Conservation (phyloP, 2,329 filamentous ascomycete genomes). For the Ceratocystis diversiconidia region DNA sequence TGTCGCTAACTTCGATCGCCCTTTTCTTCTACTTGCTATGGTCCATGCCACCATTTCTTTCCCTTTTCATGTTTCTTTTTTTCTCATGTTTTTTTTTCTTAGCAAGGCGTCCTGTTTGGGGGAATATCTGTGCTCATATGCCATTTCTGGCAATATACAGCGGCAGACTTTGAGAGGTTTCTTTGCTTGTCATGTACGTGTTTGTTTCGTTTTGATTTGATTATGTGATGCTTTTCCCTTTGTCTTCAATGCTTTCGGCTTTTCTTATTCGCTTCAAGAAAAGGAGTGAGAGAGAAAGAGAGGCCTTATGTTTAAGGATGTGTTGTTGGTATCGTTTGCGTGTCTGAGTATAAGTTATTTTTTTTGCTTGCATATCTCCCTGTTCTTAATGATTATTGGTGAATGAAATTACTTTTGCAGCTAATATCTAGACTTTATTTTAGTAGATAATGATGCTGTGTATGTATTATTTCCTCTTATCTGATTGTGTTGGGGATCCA, state of each 20-base stretch:
- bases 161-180: neutral
- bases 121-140: neutral
- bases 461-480: too few relatives aligned
- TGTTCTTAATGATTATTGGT: neutral
- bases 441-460: too few relatives aligned
- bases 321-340: neutral
- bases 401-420: neutral
- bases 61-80: slow-evolving; percentile 16
- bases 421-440: too few relatives aligned
- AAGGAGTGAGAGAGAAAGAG: neutral
- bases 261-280: too few relatives aligned
- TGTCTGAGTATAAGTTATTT: neutral
- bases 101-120: neutral
- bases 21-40: neutral
- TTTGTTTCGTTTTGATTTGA: neutral
- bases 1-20: too few relatives aligned
- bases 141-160: neutral
- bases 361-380: neutral
- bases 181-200: neutral
- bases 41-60: slow-evolving; percentile 20
- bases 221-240: neutral
- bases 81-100: neutral
- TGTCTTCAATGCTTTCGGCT: neutral
- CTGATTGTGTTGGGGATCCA: neutral
- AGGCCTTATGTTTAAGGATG: neutral